phyloP scores from a whole-genome alignment of 2,329 filamentous ascomycete species.

The Exophiala oligosperma region DNA sequence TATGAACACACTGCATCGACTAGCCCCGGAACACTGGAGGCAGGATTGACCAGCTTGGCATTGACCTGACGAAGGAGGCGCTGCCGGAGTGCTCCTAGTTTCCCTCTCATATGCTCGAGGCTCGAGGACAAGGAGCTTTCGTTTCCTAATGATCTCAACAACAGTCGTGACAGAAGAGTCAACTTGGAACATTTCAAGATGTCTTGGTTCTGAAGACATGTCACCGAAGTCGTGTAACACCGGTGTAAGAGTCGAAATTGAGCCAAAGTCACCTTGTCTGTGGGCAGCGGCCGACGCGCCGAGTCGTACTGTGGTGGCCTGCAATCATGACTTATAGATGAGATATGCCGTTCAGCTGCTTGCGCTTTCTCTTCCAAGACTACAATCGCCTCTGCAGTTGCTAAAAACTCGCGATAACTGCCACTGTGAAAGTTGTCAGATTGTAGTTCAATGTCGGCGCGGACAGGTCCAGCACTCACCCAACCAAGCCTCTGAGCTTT shows the following conservation, averaged over 20 bases:
- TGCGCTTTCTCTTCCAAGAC: slow-evolving; percentile 80
- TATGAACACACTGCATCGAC: slow-evolving; percentile 78
- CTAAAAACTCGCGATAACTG: slow-evolving; percentile 83
- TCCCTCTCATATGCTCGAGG: slow-evolving; percentile 64
- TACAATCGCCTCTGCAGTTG: slow-evolving; percentile 91
- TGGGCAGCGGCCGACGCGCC: slow-evolving; percentile 1
- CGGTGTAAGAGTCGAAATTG: slow-evolving; percentile 60
- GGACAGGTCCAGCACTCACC: slow-evolving; percentile 45
- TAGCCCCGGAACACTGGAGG: slow-evolving; percentile 50
- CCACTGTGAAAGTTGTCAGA: slow-evolving; percentile 43
- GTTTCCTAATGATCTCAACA: slow-evolving; percentile 71
- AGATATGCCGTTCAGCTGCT: slow-evolving; percentile 69
- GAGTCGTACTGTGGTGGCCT: slow-evolving; percentile 52
- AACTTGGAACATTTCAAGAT: slow-evolving; percentile 60
- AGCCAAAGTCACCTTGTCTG: slow-evolving; percentile 34
- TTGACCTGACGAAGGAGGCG: slow-evolving; percentile 68
- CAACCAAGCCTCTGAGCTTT: slow-evolving; percentile 66
- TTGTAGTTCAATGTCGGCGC: neutral
- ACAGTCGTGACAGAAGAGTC: slow-evolving; percentile 71
- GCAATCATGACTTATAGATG: slow-evolving; percentile 72
- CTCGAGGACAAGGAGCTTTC: slow-evolving; percentile 48
- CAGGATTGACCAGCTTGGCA: slow-evolving; percentile 48
- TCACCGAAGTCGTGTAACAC: slow-evolving; percentile 54
- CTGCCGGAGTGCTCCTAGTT: slow-evolving; percentile 61
- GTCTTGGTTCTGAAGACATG: slow-evolving; percentile 52